Base-by-base conservation (phyloP, 192 early-diverging fungal species). In the Umbelopsis ramanniana region DNA sequence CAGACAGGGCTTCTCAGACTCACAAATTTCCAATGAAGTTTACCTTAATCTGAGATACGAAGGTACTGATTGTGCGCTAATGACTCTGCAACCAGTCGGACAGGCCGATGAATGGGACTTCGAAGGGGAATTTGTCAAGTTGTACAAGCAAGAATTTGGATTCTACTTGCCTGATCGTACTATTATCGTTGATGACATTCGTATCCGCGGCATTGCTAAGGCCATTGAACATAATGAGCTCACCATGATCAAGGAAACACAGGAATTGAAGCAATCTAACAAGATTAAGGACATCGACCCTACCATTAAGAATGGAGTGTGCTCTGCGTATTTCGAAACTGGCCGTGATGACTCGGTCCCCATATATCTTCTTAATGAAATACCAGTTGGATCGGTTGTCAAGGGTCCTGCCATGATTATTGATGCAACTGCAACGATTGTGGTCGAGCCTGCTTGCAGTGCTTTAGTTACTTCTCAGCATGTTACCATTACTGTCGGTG, bases 101-200 rank as follows among this genome's bases (percentile, higher is more conserved):
- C 69, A 69, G 3, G 76, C 75, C 17, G 79, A 78, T 68, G 67
- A 67, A 26, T 93, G 89, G 91, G 86, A 92, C 75, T 94, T 94
- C 70, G 79, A 74, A 15, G 57, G 35, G 0, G 78, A 84, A 0
- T 99, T 97, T 82, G 84, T 89, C n/a, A 73, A 82, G 40, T 81
- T 90, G 71, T 94, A 99, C 79, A 78, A 88, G 68, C 90, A 89
- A n/a, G 97, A 99, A 76, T 99, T 97, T 88, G 96, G 97, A 2
- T 99, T 99, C 73, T 84, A 80, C n/a, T 83, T 98, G 2, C 86
- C 85, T 2, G 94, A 91, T 67, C 92, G 97, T 24, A 80, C 82
- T 8, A 90, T 98, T 35, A 82, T 93, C 17, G 89, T 97, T 2
- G 96, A 99, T 72, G 96, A 97, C 76, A 86, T 99, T 55, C 92